Base-by-base conservation (phyloP, 768 basidiomycete genomes). In the Trametes villosa region DNA sequence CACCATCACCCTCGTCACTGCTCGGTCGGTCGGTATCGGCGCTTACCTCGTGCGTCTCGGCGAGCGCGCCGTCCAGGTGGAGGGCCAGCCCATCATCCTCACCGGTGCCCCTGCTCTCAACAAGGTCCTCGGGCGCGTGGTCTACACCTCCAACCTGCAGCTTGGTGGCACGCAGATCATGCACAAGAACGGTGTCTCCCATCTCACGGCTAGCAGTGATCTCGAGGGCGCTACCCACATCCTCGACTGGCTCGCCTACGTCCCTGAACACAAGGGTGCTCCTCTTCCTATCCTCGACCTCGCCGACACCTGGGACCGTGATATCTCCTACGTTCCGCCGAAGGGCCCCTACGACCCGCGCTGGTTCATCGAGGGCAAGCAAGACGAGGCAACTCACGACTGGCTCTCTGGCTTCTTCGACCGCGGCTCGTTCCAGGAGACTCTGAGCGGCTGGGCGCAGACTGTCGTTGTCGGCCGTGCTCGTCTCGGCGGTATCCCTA, bases 111-210 rank as follows among this genome's bases (percentile, higher is more conserved):
- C 86, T 8, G 97, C 97, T 4, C 85, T 99, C 66, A 99, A 98
- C 84, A 98, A 99, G 77, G 97, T 99, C 6, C 87, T 99, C 42
- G 97, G 97, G 62, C 91, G 97, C 49, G 97, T 98, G 75, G 97
- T 99, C 46, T 98, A 99, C 74, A 98, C 97, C 9, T 97, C 95
- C 55, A 98, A 98, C 75, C 76, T 99, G 67, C 97, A 98, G 75
- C 91, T 99, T 60, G 97, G 97, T 64, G 97, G 97, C 55, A 98
- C 97, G n/a, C 97, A 99, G 71, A 98, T 99, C 81, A 98, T 99
- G 97, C 92, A 94, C 86, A 98, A 98, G 86, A 99, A 99, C 71
- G 97, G 97, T 76, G 92, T 98, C 56, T 97, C 96, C 5, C 97
- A 99, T 73, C 79, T 98, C 59, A 96, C 94, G 4, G 96, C 97